Conservation (phyloP, 441 rosid genomes). For the Breynia disticha region DNA sequence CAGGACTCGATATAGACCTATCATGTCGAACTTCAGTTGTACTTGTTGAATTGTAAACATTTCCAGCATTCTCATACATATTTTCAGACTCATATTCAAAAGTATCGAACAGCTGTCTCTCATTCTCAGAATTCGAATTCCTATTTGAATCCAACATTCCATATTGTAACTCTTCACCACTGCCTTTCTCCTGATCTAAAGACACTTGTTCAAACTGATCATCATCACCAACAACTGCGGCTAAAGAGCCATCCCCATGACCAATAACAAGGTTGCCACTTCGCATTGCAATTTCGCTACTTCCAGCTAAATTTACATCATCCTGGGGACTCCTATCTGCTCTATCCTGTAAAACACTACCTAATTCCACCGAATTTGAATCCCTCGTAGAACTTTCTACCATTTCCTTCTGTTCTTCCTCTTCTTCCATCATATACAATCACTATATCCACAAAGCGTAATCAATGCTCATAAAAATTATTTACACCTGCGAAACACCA, state of each 20-base stretch:
- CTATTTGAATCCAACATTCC: conserved; percentile 25
- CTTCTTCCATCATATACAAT: conserved; percentile 53
- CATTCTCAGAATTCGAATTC: conserved; percentile 37
- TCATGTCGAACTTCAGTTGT: conserved; percentile 31
- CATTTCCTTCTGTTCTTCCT: conserved; percentile 52
- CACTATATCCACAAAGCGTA: too few relatives aligned
- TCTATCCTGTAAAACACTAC: conserved; percentile 28
- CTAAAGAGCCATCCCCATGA: conserved; percentile 27
- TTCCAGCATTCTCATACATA: conserved; percentile 23
- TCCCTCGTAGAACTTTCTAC: conserved; percentile 27
- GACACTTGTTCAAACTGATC: conserved; percentile 84
- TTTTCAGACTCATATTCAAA: conserved; percentile 28
- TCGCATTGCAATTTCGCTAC: conserved; percentile 22
- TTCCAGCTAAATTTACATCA: conserved; percentile 19
- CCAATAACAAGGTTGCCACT: conserved; percentile 18
- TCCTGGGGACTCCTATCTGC: conserved; percentile 30
- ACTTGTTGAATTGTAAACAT: conserved; percentile 35
- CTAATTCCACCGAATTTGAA: conserved; percentile 16
- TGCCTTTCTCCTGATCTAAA: conserved; percentile 54
- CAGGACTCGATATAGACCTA: conserved; percentile 41
- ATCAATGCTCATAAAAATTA: too few relatives aligned
- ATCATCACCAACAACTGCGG: conserved; percentile 37
- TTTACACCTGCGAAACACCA: too few relatives aligned
- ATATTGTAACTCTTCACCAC: conserved; percentile 22
- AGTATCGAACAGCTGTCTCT: conserved; percentile 26